A percentile compares a stretch with the other conserved stretches of the same genome.
phyloP scores from a whole-genome alignment of 1,284 basidiomycete genomes.

The Irpex lacteus region DNA sequence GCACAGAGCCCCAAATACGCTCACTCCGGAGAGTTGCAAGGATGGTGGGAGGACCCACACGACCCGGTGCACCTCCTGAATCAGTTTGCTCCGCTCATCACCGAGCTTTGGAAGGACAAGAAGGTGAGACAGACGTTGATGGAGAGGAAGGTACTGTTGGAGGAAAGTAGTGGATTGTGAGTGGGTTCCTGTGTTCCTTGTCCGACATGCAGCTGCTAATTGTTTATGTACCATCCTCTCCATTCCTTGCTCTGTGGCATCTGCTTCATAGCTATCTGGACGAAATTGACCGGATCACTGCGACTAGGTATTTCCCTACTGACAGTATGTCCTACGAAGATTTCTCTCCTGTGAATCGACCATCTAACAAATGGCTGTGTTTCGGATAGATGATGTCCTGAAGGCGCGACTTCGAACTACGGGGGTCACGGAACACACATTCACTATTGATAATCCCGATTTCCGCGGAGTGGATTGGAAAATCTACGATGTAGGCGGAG shows the following conservation, averaged over 20 bases:
- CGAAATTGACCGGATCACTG: conserved; percentile 75
- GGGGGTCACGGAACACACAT: conserved; percentile 75
- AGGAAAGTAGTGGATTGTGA: conserved; percentile 82
- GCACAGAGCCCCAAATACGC: conserved; percentile 64
- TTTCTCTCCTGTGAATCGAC: background rate
- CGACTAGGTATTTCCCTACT: conserved; percentile 75
- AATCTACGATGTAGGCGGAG: conserved; percentile 80
- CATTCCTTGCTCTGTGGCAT: background rate
- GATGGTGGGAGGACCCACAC: conserved; percentile 81
- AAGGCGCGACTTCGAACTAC: conserved; percentile 74
- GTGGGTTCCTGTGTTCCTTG: conserved; percentile 28
- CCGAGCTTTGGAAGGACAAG: conserved; percentile 68
- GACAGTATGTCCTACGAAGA: conserved; percentile 49
- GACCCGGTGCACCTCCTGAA: conserved; percentile 73
- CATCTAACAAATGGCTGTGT: background rate
- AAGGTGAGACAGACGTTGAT: conserved; percentile 57
- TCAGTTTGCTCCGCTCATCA: conserved; percentile 60
- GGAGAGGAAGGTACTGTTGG: conserved; percentile 63
- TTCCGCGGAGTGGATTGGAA: conserved; percentile 67
- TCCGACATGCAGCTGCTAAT: conserved; percentile 14
- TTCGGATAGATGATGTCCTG: conserved; percentile 62
- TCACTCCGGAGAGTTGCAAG: conserved; percentile 65
- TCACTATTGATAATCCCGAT: conserved; percentile 53
- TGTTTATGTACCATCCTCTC: background rate
- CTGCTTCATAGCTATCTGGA: conserved; percentile 60